Evolutionary conservation across 768 basidiomycete genomes (phyloP).

Genomic region (Boletus vinaceobasis): DNA sequence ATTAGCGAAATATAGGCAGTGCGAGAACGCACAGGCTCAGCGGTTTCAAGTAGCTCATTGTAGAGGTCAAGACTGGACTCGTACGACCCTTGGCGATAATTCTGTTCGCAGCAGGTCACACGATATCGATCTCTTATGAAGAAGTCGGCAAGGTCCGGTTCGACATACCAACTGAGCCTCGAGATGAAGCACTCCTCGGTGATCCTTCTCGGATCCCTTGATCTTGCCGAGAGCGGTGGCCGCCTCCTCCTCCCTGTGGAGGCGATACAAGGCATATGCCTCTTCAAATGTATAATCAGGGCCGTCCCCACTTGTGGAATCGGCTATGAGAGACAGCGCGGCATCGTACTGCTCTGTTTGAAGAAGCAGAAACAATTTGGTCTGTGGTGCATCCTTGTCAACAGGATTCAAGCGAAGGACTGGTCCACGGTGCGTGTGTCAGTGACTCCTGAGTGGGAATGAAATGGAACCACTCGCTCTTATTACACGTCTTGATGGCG

Average conservation of each 20-base stretch:
- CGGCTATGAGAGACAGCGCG: conserved; percentile 59
- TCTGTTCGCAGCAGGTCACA: conserved; percentile 40
- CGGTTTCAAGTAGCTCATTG: conserved; percentile 74
- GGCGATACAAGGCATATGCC: conserved; percentile 80
- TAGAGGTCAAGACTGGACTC: conserved; percentile 73
- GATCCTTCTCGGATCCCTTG: conserved; percentile 42
- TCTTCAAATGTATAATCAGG: conserved; percentile 53
- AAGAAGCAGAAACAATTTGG: conserved; percentile 82
- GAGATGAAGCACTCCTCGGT: conserved; percentile 70
- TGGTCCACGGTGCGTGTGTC: conserved; percentile 31
- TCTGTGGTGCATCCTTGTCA: conserved; percentile 72
- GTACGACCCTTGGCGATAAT: conserved; percentile 76
- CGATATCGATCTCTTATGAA: conserved; percentile 16
- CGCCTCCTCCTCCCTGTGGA: conserved; percentile 76
- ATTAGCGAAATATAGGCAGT: conserved; percentile 3
- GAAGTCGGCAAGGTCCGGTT: conserved; percentile 11
- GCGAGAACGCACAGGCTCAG: conserved; percentile 60
- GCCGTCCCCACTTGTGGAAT: conserved; percentile 8
- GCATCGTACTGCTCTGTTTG: conserved; percentile 79
- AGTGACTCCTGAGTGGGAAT: conserved; percentile 20
- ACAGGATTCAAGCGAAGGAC: conserved; percentile 67
- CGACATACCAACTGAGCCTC: conserved; percentile 83
- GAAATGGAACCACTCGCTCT: conserved; percentile 53
- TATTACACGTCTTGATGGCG: conserved; percentile 89
- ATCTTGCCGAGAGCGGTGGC: conserved; percentile 46